Percentiles rank a stretch among this genome's conserved stretches.
Evolutionary conservation across 805 yeast species (phyloP).

Genomic region (Nakazawaea anatomiae): DNA sequence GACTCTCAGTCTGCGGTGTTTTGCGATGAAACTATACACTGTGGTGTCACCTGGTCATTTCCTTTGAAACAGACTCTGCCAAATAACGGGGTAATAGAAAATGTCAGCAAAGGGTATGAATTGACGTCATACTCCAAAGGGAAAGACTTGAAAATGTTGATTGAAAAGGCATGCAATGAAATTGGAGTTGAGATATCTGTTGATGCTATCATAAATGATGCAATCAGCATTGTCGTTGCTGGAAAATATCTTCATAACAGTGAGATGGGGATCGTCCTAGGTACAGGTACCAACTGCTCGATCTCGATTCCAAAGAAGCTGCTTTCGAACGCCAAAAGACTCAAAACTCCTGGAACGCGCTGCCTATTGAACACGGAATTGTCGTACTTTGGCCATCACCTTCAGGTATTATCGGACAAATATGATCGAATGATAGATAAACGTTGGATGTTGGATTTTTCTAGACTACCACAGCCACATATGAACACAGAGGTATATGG

Average conservation of each 20-base stretch:
- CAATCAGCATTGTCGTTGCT: conserved; percentile 59
- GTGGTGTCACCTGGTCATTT: conserved; percentile 55
- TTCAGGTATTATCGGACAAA: conserved; percentile 27
- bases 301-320: conserved; percentile 25
- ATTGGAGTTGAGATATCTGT: conserved; percentile 29
- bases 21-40: conserved; percentile 19
- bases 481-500: conserved; percentile 21
- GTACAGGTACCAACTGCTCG: conserved; percentile 63
- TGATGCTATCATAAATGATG: conserved; percentile 50
- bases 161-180: conserved; percentile 28
- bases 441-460: conserved; percentile 16
- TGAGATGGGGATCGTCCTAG: conserved; percentile 53
- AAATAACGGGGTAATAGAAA: conserved; percentile 38
- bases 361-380: conserved; percentile 44
- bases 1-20: neutral
- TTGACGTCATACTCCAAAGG: conserved; percentile 36
- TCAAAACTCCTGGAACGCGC: conserved; percentile 7
- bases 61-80: conserved; percentile 38
- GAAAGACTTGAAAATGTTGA: conserved; percentile 33
- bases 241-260: conserved; percentile 31
- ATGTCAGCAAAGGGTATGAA: conserved; percentile 59
- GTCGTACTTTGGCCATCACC: conserved; percentile 45
- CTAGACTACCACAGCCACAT: conserved; percentile 17
- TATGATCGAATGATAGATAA: conserved; percentile 34
- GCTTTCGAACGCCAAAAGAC: conserved; percentile 16